Evolutionary conservation across 2,329 filamentous ascomycete genomes (phyloP), one percentile per base, ranked within the genome.

Genomic region (Colletotrichum spaethianum): DNA sequence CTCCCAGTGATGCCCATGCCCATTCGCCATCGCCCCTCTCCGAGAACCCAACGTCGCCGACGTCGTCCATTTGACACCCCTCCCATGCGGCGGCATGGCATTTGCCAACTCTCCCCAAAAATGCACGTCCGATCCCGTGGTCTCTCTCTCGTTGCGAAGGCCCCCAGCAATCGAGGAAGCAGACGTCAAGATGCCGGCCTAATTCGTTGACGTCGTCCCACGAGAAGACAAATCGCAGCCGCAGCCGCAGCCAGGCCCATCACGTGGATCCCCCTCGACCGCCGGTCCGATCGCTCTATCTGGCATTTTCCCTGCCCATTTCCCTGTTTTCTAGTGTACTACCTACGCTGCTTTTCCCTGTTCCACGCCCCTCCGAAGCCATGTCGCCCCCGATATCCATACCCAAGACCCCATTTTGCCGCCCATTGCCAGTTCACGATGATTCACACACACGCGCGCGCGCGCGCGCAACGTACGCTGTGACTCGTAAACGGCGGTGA

Each of bases 401-500:
- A 33, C 55, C 40, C 26, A 26, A 63, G 42, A 57, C 64, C 67
- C 56, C 68, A 46, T 66, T 26, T 33, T 62, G 26, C 36, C 36
- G n/a, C 20, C 53, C 14, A 11, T 46, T 31, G 65, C 69, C 69
- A 69, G 63, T 72, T 72, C 69, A 69, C 69, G 12, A 63, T 69
- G 44, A 57, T 69, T 72, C 69, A 71, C 56, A 71, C 63, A 16
- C 20, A 12, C 33, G n/a, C 52, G 23, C 69, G 68, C 56, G 68
- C 63, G 11, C 20, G 18, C 33, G n/a, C 52, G 23, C 57, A 44
- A 46, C 33, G 33, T 23, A 33, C 23, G 48, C 31, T 53, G 65
- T 72, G 69, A 72, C 65, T 72, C 69, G 23, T 57, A 68, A 69
- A 72, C 69, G 69, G 69, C 69, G 69, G 69, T 72, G 69, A 72